Evolutionary conservation across 768 basidiomycete species (phyloP).

Genomic region (Suillus occidentalis): DNA sequence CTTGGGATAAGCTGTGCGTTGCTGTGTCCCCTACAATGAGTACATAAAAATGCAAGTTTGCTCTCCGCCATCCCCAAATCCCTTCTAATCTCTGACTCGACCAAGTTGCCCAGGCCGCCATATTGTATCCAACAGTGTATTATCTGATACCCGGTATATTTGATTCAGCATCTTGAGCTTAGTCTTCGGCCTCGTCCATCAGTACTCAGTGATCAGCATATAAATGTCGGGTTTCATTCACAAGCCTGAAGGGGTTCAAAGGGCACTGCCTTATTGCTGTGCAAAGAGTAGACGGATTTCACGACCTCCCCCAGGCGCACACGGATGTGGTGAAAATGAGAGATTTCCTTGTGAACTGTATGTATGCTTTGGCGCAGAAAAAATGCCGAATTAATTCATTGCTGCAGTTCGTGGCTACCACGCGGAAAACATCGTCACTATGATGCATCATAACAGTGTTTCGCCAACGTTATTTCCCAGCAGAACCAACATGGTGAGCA

Average conservation of each 20-base stretch:
- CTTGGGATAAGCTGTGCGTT: neutral
- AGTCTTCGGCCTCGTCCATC: neutral
- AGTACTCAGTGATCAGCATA: neutral
- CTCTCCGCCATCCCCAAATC: too few relatives aligned
- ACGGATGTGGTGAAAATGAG: slow-evolving; percentile 1
- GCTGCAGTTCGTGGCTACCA: neutral
- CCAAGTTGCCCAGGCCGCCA: neutral
- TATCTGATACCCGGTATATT: neutral
- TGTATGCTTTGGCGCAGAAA: too few relatives aligned
- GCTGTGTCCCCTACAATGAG: neutral
- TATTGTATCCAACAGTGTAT: neutral
- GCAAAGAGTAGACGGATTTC: neutral
- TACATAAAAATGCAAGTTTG: neutral
- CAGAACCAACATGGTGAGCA: slow-evolving; percentile 5
- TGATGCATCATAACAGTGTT: slow-evolving; percentile 5
- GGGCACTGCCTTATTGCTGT: slow-evolving; percentile 9
- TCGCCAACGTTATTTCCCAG: neutral
- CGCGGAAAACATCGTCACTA: slow-evolving; percentile 6
- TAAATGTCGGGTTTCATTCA: neutral
- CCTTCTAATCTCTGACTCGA: neutral
- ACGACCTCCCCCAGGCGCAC: slow-evolving; percentile 6
- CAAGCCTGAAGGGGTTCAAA: neutral
- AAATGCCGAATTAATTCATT: neutral
- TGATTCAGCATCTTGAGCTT: neutral
- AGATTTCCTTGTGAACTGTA: slow-evolving; percentile 3